These are phyloP conservation scores for Talaromyces sp. DNA, from an alignment of 2,329 filamentous ascomycete species.

Conservation along the genomic window DNA sequence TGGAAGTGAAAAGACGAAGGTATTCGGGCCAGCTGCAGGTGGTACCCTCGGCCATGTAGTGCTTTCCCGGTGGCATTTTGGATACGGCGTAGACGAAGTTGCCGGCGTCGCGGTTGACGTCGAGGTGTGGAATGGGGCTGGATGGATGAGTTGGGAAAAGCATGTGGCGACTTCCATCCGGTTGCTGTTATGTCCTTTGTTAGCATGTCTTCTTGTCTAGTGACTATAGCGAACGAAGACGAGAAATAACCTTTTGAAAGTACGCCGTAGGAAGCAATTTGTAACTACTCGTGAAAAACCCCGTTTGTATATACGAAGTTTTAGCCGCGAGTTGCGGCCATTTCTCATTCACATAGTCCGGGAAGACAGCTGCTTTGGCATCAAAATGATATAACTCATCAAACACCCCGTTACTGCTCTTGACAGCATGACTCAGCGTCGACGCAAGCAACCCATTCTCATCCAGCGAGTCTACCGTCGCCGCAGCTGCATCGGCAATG, in stretches of 20 bases:
- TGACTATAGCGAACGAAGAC: too few relatives aligned
- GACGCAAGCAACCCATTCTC: constrained; percentile 49
- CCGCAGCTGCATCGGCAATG: constrained; percentile 30
- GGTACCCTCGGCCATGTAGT: constrained; percentile 47
- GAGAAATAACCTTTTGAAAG: constrained; percentile 45
- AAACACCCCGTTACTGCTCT: constrained; percentile 43
- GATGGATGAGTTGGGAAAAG: constrained; percentile 41
- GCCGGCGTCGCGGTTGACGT: constrained; percentile 45
- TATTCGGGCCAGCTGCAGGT: constrained; percentile 45
- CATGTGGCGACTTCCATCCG: constrained; percentile 36
- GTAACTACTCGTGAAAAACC: constrained; percentile 47
- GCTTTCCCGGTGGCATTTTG: constrained; percentile 46
- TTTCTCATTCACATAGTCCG: constrained; percentile 39
- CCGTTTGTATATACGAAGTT: constrained; percentile 48
- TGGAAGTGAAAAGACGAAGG: constrained; percentile 37
- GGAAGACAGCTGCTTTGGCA: constrained; percentile 49
- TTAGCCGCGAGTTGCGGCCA: constrained; percentile 45
- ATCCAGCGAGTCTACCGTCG: constrained; percentile 37
- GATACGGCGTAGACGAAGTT: constrained; percentile 46
- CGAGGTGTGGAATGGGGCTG: constrained; percentile 40
- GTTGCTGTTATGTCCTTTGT: constrained; percentile 19
- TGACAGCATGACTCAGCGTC: constrained; percentile 46
- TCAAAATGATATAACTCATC: constrained; percentile 47
- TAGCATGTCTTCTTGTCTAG: neutral
- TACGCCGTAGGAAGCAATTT: constrained; percentile 44